Evolutionary conservation across 2,329 filamentous ascomycete genomes (phyloP), one percentile per base, ranked within the genome.

Genomic region (Penicillium sclerotigenum): DNA sequence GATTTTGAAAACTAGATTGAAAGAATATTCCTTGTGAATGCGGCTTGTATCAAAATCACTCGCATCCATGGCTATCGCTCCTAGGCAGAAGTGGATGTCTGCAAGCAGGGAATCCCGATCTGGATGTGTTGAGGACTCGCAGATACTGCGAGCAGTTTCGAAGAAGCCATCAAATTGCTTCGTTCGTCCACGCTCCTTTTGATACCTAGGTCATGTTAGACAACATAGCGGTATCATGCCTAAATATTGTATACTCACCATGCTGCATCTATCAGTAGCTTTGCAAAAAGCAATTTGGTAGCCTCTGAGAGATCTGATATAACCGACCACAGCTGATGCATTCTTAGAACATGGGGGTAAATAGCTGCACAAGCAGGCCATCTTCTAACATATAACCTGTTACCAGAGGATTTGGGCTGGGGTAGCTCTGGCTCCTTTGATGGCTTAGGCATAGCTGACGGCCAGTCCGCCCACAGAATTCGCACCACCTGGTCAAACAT

Each of bases 301-400:
- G 31, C 50, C n/a, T 60, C 55, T 11, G 52, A 59, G 16, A 33
- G 22, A 48, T 54, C 33, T 29, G 48, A 40, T 8, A 64, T 58
- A 9, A 38, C 16, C 43, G 46, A 33, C 56, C 56, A 65, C 16
- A 63, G 38, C 40, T 68, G 59, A 47, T 68, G 60, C 24, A 69
- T 47, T 38, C 22, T 61, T 26, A 63, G 20, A 9, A 68, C 53
- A 43, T 70, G 65, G 13, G 65, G 67, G 34, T 66, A 68, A 10
- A 68, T 51, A 14, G 47, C 60, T 20, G 65, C 59, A 54, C 62
- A 69, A 26, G 29, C 22, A 57, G 63, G 61, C 67, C 65, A 68
- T 38, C 61, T 53, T 40, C 52, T 48, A 46, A 68, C 57, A 54
- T 42, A 28, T 54, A 59, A 42, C 47, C 60, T 66, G 10, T 40